A percentile compares a stretch with the other conserved stretches of the same genome.
phyloP scores from a whole-genome alignment of 805 yeast genomes.

The Zygoascus ofunaensis region DNA sequence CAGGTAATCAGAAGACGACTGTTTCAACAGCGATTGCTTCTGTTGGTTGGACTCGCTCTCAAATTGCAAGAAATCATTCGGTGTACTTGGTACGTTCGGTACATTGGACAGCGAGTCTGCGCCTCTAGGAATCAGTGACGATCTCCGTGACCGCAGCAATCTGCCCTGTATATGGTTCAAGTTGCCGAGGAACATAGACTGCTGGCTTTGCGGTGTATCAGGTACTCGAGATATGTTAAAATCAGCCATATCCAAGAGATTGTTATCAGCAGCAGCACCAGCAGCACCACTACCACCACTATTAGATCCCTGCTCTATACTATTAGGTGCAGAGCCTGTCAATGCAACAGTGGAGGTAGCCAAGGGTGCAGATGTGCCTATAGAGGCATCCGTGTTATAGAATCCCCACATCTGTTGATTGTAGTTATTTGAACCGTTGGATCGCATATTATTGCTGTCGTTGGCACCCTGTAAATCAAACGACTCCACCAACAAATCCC shows the following conservation, averaged over 20 bases:
- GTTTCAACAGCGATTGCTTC: conserved; percentile 1
- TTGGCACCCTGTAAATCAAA: neutral
- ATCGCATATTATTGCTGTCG: neutral
- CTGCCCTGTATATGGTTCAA: neutral
- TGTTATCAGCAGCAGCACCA: neutral
- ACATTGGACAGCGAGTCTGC: neutral
- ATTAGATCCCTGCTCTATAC: neutral
- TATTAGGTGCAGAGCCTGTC: neutral
- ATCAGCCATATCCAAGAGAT: neutral
- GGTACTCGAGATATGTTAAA: neutral
- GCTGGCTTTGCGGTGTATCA: neutral
- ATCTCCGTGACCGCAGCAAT: conserved; percentile 1
- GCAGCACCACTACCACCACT: neutral
- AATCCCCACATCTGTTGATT: neutral
- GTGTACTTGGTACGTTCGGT: too few relatives aligned
- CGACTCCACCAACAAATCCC: neutral
- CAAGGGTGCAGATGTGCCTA: conserved; percentile 5
- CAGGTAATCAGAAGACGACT: neutral
- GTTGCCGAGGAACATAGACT: neutral
- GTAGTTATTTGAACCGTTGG: neutral
- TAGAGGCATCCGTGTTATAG: neutral
- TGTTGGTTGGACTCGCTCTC: conserved; percentile 3
- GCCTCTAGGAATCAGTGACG: conserved; percentile 1
- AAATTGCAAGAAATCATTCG: conserved; percentile 1
- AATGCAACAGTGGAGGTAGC: neutral